Evolutionary conservation across 768 basidiomycete genomes (phyloP).

Genomic region (Lanmaoa rubissima): DNA sequence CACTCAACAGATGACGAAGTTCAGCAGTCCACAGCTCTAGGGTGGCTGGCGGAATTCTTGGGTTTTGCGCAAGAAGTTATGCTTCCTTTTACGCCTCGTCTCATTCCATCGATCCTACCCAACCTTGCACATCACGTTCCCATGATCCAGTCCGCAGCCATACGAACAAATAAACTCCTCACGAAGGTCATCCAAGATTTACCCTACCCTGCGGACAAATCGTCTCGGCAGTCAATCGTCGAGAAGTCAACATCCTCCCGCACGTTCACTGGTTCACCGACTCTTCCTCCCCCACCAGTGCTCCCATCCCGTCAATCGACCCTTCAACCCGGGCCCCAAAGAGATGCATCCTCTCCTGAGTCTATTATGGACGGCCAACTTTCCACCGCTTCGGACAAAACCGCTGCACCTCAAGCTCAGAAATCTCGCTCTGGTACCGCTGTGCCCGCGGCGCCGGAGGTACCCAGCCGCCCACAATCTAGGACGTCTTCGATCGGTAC

Average conservation of each 20-base stretch:
- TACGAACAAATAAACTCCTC: constrained; percentile 82
- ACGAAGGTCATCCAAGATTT: constrained; percentile 82
- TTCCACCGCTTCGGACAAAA: constrained; percentile 36
- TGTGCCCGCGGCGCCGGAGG: constrained; percentile 28
- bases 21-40: constrained; percentile 90
- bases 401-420: constrained; percentile 35
- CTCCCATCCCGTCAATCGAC: constrained; percentile 51
- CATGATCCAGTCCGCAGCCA: constrained; percentile 85
- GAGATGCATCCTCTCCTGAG: constrained; percentile 52
- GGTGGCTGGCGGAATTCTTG: constrained; percentile 91
- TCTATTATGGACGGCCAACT: constrained; percentile 34
- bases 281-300: constrained; percentile 42
- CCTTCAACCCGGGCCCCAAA: constrained; percentile 38
- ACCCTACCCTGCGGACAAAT: constrained; percentile 63
- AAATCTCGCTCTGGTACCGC: constrained; percentile 28
- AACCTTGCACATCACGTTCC: constrained; percentile 90
- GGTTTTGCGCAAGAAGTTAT: constrained; percentile 87
- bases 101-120: constrained; percentile 90
- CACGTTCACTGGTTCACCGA: constrained; percentile 52
- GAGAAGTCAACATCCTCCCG: constrained; percentile 38
- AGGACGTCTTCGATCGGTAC: constrained; percentile 50
- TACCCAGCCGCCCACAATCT: constrained; percentile 60
- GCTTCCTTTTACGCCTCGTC: constrained; percentile 89
- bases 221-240: constrained; percentile 21
- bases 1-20: constrained; percentile 72